A percentile compares a stretch with the other conserved stretches of the same genome.
phyloP scores from a whole-genome alignment of 495 filamentous ascomycete genomes.

The Aspergillus affinis region DNA sequence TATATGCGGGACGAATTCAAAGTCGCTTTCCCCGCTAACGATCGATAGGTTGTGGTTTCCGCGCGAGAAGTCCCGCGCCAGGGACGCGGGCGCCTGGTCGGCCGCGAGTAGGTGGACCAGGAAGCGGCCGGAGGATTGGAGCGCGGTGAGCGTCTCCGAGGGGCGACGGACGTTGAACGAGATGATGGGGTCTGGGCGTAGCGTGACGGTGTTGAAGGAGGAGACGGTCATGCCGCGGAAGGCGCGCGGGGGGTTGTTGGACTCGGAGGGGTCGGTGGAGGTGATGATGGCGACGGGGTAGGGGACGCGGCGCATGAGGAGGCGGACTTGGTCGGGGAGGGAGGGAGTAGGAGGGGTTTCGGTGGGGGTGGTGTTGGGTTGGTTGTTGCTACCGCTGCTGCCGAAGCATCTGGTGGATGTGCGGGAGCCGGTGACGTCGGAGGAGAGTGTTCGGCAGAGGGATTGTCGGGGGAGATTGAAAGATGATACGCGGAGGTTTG shows the following conservation, averaged over 20 bases:
- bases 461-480: not conserved
- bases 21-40: conserved; percentile 33
- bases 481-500: not conserved
- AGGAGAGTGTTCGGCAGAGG: not conserved
- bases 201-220: conserved; percentile 74
- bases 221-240: conserved; percentile 75
- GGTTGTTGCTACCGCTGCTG: not conserved
- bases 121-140: conserved; percentile 48
- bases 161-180: conserved; percentile 78
- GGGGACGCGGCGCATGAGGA: conserved; percentile 67
- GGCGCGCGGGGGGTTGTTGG: conserved; percentile 17
- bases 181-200: conserved; percentile 64
- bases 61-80: conserved; percentile 46
- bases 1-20: conserved; percentile 33
- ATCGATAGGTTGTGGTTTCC: conserved; percentile 37
- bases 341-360: conserved; percentile 14
- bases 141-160: conserved; percentile 67
- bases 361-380: not conserved
- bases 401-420: not conserved
- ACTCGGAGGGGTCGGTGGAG: conserved; percentile 29
- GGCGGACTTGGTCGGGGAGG: conserved; percentile 49
- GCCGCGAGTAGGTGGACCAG: conserved; percentile 44
- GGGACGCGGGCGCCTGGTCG: conserved; percentile 26
- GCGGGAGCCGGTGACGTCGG: not conserved
- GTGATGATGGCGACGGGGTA: conserved; percentile 77